These are phyloP conservation scores for Phytophthora vignae DNA, from an alignment of 352 stramenopile genomes.

Conservation along the genomic window DNA sequence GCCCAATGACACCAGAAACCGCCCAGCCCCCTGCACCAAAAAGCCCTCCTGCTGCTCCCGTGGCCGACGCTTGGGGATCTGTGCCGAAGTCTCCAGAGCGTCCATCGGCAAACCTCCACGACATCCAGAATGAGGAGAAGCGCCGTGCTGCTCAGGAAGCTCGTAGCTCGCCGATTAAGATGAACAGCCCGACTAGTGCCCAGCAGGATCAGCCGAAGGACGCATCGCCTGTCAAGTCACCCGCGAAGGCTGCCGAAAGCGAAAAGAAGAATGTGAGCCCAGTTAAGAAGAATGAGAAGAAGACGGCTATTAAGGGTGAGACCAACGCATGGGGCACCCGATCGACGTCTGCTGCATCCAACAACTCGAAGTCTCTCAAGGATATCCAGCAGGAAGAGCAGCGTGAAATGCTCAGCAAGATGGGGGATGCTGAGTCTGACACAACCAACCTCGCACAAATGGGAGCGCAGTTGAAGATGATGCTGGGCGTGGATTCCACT, in stretches of 20 bases:
- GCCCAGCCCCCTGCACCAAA: conserved; percentile 21
- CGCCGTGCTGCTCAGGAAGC: conserved; percentile 34
- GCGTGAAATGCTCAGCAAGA: conserved; percentile 66
- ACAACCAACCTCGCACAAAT: conserved; percentile 75
- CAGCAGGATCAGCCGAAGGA: conserved; percentile 20
- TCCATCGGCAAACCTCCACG: conserved; percentile 39
- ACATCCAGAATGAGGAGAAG: conserved; percentile 62
- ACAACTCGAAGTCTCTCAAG: conserved; percentile 65
- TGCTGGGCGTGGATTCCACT: conserved; percentile 77
- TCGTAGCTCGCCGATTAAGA: conserved; percentile 4
- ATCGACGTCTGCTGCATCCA: conserved; percentile 16
- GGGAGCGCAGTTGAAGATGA: conserved; percentile 89
- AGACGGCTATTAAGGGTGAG: conserved; percentile 34
- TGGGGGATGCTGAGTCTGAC: conserved; percentile 42
- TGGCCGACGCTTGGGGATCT: conserved; percentile 45
- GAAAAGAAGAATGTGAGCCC: conserved; percentile 42
- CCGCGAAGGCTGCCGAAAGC: conserved; percentile 16
- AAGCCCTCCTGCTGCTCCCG: conserved; percentile 15
- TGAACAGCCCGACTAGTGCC: not conserved
- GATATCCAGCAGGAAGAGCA: conserved; percentile 88
- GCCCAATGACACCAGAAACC: conserved; percentile 20
- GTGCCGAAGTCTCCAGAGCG: conserved; percentile 29
- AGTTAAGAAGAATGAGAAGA: conserved; percentile 44
- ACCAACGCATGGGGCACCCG: conserved; percentile 52
- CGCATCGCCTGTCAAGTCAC: conserved; percentile 22